Percentiles rank a stretch among this genome's conserved stretches.
Evolutionary conservation across 345 rosid species (phyloP).

Genomic region (Camelina hispida): DNA sequence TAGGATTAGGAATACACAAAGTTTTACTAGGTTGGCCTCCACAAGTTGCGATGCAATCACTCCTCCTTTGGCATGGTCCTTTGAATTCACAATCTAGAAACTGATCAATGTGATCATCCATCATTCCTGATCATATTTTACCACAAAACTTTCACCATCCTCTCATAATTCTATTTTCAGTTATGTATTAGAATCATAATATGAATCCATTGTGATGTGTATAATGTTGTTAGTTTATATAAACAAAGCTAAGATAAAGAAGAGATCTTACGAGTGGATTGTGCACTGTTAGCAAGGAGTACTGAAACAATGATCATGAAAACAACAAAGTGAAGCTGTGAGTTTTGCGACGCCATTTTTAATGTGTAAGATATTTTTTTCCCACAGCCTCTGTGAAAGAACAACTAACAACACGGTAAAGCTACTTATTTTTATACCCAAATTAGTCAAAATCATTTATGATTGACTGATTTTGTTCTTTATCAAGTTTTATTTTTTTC

Average conservation of each 20-base stretch:
- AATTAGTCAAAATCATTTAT: constrained; percentile 1
- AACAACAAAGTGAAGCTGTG: constrained; percentile 33
- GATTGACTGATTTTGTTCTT: constrained; percentile 18
- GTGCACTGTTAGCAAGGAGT: constrained; percentile 29
- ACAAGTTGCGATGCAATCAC: constrained; percentile 28
- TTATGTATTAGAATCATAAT: not conserved
- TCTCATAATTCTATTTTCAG: not conserved
- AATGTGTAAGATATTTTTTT: not conserved
- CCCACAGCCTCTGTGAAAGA: constrained; percentile 12
- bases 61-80: constrained; percentile 27
- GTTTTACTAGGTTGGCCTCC: constrained; percentile 35
- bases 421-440: constrained; percentile 5
- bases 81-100: constrained; percentile 35
- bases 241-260: not conserved
- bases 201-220: not conserved
- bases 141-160: not conserved
- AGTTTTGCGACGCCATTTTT: constrained; percentile 27
- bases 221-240: not conserved
- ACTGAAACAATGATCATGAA: constrained; percentile 31
- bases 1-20: constrained; percentile 38
- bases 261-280: constrained; percentile 28
- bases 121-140: constrained; percentile 21
- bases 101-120: constrained; percentile 13
- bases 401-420: too few relatives aligned
- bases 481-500: not conserved